Conservation (phyloP, 2,329 filamentous ascomycete species). For the Plectosphaerella cucumerina region DNA sequence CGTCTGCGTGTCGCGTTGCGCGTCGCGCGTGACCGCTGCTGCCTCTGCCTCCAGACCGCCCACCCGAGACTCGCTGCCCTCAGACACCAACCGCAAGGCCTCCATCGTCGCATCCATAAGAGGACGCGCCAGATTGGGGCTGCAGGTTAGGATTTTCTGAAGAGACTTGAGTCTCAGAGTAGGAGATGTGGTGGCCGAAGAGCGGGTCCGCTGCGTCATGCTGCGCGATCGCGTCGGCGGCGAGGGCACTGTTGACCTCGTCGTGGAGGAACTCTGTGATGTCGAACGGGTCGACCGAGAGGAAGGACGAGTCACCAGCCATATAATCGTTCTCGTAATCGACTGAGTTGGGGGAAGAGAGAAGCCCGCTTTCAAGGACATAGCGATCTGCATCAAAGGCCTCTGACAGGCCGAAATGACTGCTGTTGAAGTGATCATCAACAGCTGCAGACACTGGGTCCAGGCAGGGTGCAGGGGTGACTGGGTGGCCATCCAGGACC, state of each 20-base stretch:
- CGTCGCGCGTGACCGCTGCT: constrained; percentile 30
- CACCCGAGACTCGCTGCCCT: constrained; percentile 46
- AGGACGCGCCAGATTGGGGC: constrained; percentile 70
- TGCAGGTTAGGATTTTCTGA: constrained; percentile 66
- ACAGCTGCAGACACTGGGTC: constrained; percentile 49
- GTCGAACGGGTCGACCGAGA: constrained; percentile 42
- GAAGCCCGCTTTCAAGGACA: constrained; percentile 72
- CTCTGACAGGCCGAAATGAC: constrained; percentile 66
- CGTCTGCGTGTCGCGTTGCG: constrained; percentile 26
- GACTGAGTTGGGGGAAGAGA: constrained; percentile 67
- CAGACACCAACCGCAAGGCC: constrained; percentile 68
- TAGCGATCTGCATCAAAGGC: constrained; percentile 69
- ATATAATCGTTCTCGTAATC: constrained; percentile 64
- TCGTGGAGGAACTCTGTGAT: constrained; percentile 53
- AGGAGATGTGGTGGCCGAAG: constrained; percentile 47
- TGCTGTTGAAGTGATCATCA: constrained; percentile 62
- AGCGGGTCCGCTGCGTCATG: constrained; percentile 47
- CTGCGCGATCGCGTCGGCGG: constrained; percentile 44
- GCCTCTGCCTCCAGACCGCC: constrained; percentile 27
- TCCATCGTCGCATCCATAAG: constrained; percentile 69
- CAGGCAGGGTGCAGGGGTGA: constrained; percentile 34
- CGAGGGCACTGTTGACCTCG: constrained; percentile 38
- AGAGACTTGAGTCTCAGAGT: constrained; percentile 59
- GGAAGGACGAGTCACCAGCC: constrained; percentile 54
- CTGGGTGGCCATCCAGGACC: constrained; percentile 39